phyloP scores from a whole-genome alignment of 495 filamentous ascomycete genomes.

The Bathelium albidoporum region DNA sequence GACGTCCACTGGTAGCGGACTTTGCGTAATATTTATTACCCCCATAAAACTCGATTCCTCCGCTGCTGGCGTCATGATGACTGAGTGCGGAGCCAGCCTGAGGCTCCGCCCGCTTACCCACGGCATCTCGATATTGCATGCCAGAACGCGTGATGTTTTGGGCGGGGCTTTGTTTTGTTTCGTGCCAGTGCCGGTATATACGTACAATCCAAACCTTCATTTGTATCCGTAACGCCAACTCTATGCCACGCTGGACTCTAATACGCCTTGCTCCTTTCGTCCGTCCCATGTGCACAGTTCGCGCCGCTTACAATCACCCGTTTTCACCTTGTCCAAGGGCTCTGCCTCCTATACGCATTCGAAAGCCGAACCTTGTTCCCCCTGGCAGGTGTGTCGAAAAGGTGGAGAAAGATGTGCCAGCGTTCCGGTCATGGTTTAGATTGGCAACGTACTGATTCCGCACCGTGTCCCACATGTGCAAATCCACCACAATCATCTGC shows the following conservation, averaged over 20 bases:
- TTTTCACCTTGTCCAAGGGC: neutral
- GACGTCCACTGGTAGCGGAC: neutral
- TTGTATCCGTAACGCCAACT: neutral
- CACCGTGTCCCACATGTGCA: slow-evolving; percentile 58
- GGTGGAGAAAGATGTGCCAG: neutral
- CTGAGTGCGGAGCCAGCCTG: neutral
- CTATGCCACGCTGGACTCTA: neutral
- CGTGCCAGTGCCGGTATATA: too few relatives aligned
- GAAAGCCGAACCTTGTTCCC: slow-evolving; percentile 1
- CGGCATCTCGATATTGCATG: neutral
- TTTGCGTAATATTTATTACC: slow-evolving; percentile 6
- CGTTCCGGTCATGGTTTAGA: neutral
- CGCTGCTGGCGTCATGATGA: neutral
- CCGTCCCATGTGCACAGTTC: neutral
- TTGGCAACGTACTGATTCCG: slow-evolving; percentile 51
- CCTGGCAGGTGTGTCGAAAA: neutral
- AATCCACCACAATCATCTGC: slow-evolving; percentile 55
- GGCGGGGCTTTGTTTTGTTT: neutral
- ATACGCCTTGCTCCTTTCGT: slow-evolving; percentile 2
- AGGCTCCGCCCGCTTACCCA: slow-evolving; percentile 1
- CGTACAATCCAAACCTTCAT: neutral
- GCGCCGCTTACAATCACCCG: neutral
- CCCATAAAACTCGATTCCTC: neutral
- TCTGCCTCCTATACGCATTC: neutral
- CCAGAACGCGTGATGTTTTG: neutral